A percentile compares a stretch with the other conserved stretches of the same genome.
Conservation (phyloP, 352 stramenopile genomes). For the Globisporangium spiculum region DNA sequence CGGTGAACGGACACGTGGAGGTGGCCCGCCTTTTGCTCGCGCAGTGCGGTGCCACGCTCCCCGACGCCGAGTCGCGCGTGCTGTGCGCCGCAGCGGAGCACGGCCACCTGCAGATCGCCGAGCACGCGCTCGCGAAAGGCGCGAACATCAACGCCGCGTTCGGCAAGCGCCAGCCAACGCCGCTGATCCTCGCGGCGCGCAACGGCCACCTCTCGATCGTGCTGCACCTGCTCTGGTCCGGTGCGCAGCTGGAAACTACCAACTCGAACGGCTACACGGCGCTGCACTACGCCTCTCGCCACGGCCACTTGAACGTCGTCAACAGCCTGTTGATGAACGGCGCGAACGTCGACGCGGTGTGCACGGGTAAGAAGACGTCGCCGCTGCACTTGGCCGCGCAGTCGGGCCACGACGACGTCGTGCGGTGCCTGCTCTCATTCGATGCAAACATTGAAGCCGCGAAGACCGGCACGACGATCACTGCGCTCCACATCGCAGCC, state of each 20-base stretch:
- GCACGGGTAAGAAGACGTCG: constrained; percentile 24
- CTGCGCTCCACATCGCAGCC: constrained; percentile 50
- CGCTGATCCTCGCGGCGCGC: constrained; percentile 46
- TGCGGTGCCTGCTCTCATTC: constrained; percentile 49
- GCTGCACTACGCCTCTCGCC: constrained; percentile 48
- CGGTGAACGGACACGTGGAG: constrained; percentile 40
- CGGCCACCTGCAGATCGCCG: constrained; percentile 49
- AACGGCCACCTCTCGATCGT: constrained; percentile 47
- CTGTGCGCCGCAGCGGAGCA: constrained; percentile 44
- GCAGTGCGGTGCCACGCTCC: constrained; percentile 33
- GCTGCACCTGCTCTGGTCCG: constrained; percentile 46
- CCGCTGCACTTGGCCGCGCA: constrained; percentile 50
- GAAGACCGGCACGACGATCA: constrained; percentile 40
- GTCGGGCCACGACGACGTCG: constrained; percentile 47
- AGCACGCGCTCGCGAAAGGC: constrained; percentile 41
- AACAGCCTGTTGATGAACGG: constrained; percentile 55
- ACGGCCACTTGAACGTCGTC: constrained; percentile 51
- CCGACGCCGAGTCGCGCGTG: constrained; percentile 36
- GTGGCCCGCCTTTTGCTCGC: constrained; percentile 44
- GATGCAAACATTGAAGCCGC: constrained; percentile 45
- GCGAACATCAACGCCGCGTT: constrained; percentile 36
- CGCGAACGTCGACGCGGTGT: constrained; percentile 44
- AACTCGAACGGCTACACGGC: constrained; percentile 46
- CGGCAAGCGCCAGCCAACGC: constrained; percentile 30
- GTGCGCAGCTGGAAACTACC: constrained; percentile 38